Evolutionary conservation across 257 asterid genomes (phyloP), one percentile per base, ranked within the genome.

Genomic region (Nicotiana undulata): DNA sequence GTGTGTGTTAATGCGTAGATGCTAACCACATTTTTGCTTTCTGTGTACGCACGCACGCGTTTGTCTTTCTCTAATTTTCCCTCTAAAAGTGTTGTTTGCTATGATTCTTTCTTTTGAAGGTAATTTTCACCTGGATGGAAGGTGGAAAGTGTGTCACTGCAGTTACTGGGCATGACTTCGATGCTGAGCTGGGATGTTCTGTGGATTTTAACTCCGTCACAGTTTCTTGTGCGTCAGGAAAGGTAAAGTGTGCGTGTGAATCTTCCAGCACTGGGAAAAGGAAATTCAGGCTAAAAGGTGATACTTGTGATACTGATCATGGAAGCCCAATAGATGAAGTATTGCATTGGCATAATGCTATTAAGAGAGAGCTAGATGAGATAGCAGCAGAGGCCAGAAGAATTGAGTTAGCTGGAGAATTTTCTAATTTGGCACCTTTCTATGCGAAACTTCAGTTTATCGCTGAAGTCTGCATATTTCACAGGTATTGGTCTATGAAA

Each of bases 401-500:
- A 79, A 75, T 88, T 78, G 81, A 86, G 84, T 81, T 74, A 24
- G 83, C 83, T 4, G 89, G 89, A 80, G 88, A 88, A n/a, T 88
- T 88, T 64, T 86, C 91, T 78, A 81, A 80, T 70, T 79, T 88
- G 74, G 56, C 83, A 28, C 76, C 83, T 40, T 82, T 88, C 82
- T 84, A 88, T 24, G 86, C 80, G 65, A 88, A 83, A 52, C 84
- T 88, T 15, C 91, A 84, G 80, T 84, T 88, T 84, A 84, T 88
- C 16, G 88, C 91, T 59, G 89, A 88, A 17, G 84, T 88, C 63
- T 88, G 89, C 86, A 88, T 86, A 82, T 86, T 84, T 63, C 91
- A 88, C 86, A 88, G 91, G 91, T 88, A 79, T 28, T 70, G 46
- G n/a, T 40, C 63, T 68, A 31, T 44, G 22, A 74, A 24, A 74